Base-by-base conservation (phyloP, 345 rosid species). In the Hibiscus syriacus region DNA sequence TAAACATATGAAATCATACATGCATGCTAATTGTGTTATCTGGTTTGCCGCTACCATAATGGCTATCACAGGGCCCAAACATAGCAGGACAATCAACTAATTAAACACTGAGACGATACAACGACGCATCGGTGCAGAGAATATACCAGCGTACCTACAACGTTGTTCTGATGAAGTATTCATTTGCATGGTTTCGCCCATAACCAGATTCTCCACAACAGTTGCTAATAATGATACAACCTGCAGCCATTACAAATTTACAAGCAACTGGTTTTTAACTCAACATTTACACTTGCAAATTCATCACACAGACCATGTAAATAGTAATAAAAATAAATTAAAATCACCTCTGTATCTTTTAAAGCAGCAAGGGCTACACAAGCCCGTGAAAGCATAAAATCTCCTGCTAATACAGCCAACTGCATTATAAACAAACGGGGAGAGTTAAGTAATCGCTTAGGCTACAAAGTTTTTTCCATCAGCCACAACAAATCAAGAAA, bases 101-200 rank as follows among this genome's bases (percentile, higher is more conserved):
- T 12, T 61, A 38, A 38, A 61, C 49, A 12, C 5, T 17, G 14
- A 13, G 49, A 45, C 49, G 14, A 45, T 45, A 45, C n/a, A 36
- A 50, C 16, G 38, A 70, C 14, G 5, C 55, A 52, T 30, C 9
- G 6, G 6, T 50, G 13, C 36, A 23, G 36, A 2, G 64, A 34
- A 16, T 22, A 20, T 57, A 63, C 32, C 41, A 70, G 36, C 78
- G 54, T 80, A 91, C 99, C 92, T 89, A 77, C 82, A 84, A 41
- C 86, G 93, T 65, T 91, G 88, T 32, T 84, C 95, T n/a, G 87
- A 70, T 23, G 96, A 80, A 64, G 86, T 77, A 56, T 83, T 89
- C 95, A 89, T 91, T 77, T 89, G 98, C 98, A 94, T 94, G 71
- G 92, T 89, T 89, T 94, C 99, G 65, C 96, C 99, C 0, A 90